Evolutionary conservation across 805 yeast genomes (phyloP).

Genomic region (Clavispora santaluciae): DNA sequence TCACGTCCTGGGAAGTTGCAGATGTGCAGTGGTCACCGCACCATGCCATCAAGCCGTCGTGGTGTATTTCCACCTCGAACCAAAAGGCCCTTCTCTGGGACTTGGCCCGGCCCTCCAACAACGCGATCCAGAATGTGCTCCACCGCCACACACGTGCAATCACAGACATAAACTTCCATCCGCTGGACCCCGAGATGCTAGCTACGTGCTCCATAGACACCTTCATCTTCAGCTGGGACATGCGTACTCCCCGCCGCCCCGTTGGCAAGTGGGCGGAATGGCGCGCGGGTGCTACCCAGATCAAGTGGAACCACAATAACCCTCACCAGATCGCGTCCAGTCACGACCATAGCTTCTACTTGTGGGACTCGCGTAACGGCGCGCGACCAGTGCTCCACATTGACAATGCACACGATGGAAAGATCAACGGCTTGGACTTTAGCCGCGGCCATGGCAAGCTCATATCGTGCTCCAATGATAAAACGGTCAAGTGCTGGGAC

Average conservation of each 20-base stretch:
- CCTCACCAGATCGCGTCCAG: constrained; percentile 77
- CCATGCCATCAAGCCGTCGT: constrained; percentile 63
- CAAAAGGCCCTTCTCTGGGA: constrained; percentile 97
- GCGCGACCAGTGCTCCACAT: constrained; percentile 66
- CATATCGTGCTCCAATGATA: constrained; percentile 83
- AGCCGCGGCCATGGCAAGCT: constrained; percentile 55
- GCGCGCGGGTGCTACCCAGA: constrained; percentile 92
- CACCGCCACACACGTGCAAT: constrained; percentile 93
- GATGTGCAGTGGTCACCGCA: constrained; percentile 99
- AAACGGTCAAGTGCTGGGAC: constrained; percentile 50
- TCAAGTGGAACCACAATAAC: constrained; percentile 82
- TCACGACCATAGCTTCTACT: constrained; percentile 72
- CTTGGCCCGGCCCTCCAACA: constrained; percentile 60
- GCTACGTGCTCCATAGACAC: constrained; percentile 96
- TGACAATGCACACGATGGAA: constrained; percentile 68
- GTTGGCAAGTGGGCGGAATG: constrained; percentile 84
- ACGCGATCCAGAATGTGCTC: constrained; percentile 78
- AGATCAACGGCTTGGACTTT: constrained; percentile 88
- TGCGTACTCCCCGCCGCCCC: constrained; percentile 74
- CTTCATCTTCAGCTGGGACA: constrained; percentile 84
- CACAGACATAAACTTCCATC: constrained; percentile 92
- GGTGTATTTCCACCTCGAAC: constrained; percentile 92
- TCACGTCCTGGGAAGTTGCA: constrained; percentile 97
- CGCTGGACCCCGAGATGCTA: constrained; percentile 74
- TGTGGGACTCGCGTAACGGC: constrained; percentile 89